Evolutionary conservation across 352 stramenopile genomes (phyloP).

Genomic region (Globisporangium okanoganense): DNA sequence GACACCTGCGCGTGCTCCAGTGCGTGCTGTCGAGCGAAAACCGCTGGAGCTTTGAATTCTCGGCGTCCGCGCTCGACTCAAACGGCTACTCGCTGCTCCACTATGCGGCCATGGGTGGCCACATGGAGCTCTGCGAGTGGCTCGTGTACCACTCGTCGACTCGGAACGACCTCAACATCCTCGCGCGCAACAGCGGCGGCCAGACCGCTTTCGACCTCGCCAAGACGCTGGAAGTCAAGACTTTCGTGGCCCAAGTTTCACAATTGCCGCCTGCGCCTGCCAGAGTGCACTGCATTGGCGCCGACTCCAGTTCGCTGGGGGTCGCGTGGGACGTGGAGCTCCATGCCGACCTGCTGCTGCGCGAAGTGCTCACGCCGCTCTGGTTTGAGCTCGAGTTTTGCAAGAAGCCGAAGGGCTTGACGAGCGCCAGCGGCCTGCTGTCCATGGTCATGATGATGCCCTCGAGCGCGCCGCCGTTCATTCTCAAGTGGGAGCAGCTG

Average conservation of each 20-base stretch:
- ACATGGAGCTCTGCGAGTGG: constrained; percentile 56
- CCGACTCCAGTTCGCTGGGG: constrained; percentile 44
- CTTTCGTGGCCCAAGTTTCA: constrained; percentile 39
- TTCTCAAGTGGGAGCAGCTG: constrained; percentile 55
- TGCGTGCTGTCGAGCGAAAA: constrained; percentile 41
- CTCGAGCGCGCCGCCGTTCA: constrained; percentile 13
- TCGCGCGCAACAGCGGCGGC: constrained; percentile 35
- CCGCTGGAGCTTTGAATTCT: constrained; percentile 21
- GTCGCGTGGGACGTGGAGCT: constrained; percentile 53
- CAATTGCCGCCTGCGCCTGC: constrained; percentile 29
- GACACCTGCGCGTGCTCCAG: constrained; percentile 37
- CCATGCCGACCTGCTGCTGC: constrained; percentile 23
- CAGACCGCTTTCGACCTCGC: constrained; percentile 44
- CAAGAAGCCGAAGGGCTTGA: constrained; percentile 46
- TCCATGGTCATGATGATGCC: constrained; percentile 52
- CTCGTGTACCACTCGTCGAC: constrained; percentile 43
- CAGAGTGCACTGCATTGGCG: constrained; percentile 40
- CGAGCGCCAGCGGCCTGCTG: constrained; percentile 40
- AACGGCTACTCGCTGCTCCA: constrained; percentile 65
- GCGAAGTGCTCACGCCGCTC: constrained; percentile 34
- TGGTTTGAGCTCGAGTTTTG: constrained; percentile 62
- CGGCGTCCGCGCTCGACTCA: constrained; percentile 33
- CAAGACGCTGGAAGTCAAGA: constrained; percentile 27
- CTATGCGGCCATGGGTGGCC: constrained; percentile 58
- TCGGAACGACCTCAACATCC: constrained; percentile 37